Conservation (phyloP, 75 land plant species). For the Larix kaempferi region DNA sequence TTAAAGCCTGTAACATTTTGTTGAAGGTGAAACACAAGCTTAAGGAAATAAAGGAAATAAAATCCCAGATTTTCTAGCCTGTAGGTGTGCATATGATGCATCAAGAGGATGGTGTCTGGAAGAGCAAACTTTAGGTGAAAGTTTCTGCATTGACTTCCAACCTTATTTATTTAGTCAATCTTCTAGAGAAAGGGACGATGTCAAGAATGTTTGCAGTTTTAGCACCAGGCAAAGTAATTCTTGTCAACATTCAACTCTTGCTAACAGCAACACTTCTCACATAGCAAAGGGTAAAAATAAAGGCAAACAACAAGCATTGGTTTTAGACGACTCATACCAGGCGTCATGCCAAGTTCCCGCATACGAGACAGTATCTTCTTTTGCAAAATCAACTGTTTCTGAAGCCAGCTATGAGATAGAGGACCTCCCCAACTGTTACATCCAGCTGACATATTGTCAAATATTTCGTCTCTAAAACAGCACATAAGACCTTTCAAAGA, state of each 20-base stretch:
- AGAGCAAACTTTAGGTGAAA: too few species aligned
- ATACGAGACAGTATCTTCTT: slow-evolving; percentile 70
- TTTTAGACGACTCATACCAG: slow-evolving; percentile 52
- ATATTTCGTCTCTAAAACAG: neutral
- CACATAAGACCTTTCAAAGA: neutral
- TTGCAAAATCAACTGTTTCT: slow-evolving; percentile 71
- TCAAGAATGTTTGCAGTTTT: too few species aligned
- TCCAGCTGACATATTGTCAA: neutral
- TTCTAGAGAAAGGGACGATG: too few species aligned
- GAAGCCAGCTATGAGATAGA: slow-evolving; percentile 79
- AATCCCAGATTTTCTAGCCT: too few species aligned
- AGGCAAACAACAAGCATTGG: neutral
- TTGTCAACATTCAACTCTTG: neutral
- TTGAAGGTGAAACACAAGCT: too few species aligned
- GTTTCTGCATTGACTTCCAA: too few species aligned
- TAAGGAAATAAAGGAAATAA: too few species aligned
- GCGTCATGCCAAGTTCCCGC: slow-evolving; percentile 94
- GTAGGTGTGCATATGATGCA: too few species aligned
- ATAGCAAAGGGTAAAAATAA: neutral
- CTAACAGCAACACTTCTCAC: neutral
- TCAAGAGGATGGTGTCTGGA: too few species aligned
- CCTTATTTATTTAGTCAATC: too few species aligned
- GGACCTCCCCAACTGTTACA: slow-evolving; percentile 95
- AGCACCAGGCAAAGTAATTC: too few species aligned
- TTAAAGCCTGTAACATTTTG: too few species aligned